Percentiles rank a stretch among this genome's conserved stretches.
Evolutionary conservation across 371 early-diverging fungal genomes (phyloP).

Genomic region (Apophysomyces sp.): DNA sequence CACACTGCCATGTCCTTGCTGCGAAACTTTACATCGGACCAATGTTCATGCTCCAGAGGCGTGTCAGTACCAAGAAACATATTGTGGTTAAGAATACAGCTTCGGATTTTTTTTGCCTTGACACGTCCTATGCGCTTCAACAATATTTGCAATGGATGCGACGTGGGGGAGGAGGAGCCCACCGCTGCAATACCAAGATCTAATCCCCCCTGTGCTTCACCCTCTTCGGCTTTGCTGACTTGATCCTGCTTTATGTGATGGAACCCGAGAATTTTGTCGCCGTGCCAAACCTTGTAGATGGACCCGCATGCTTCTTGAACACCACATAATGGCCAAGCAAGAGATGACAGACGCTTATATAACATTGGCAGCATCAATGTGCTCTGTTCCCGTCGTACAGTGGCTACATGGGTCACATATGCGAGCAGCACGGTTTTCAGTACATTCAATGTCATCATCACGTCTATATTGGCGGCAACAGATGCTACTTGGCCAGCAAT

Average conservation of each 20-base stretch:
- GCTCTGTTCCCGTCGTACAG: background rate
- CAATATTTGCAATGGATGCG: background rate
- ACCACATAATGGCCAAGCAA: background rate
- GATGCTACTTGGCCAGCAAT: too few relatives aligned
- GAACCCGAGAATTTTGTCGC: background rate
- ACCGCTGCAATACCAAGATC: background rate
- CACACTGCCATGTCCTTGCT: background rate
- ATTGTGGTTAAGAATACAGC: constrained; percentile 1
- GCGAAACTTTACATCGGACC: background rate
- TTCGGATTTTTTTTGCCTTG: background rate
- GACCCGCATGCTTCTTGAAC: constrained; percentile 1
- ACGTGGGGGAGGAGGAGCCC: background rate
- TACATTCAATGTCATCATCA: background rate
- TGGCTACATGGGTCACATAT: background rate
- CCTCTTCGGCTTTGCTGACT: background rate
- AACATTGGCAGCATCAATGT: background rate
- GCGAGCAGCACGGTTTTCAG: constrained; percentile 1
- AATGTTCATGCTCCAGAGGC: background rate
- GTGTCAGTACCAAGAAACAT: constrained; percentile 2
- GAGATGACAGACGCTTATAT: background rate
- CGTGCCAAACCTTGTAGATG: background rate
- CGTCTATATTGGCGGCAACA: background rate
- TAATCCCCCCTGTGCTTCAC: background rate
- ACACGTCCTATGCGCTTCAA: background rate
- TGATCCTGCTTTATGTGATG: background rate